Evolutionary conservation across 176 grass and related monocot genomes (phyloP), one percentile per base, ranked within the genome.

Genomic region (Oryza rufipogon): DNA sequence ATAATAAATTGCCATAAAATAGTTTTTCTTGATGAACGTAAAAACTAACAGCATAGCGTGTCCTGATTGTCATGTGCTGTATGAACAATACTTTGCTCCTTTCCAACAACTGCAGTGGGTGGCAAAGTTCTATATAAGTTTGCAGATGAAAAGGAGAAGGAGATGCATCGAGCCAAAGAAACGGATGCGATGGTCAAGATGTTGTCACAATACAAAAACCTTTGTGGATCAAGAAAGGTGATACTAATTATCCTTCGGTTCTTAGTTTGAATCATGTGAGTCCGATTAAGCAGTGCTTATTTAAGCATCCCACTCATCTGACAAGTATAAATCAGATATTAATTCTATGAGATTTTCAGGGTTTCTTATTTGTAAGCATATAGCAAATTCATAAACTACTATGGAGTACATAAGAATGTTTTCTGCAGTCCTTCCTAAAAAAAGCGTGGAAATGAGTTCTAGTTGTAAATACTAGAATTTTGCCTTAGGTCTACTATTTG

Each of bases 131-230:
- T 23, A 47, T 86, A 86, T 61, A 85, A 89, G 41, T 86, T 56
- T 70, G 90, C 83, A 84, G 80, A 89, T 68, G 87, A 92, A 86
- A 85, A 86, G 77, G 86, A 86, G 61, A 78, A 92, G 75, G 87
- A 78, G 32, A n/a, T 83, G 83, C 87, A 92, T 69, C 86, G 90
- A 89, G 25, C 39, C n/a, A 83, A 76, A 84, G 90, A 89, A 85
- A 84, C 22, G 3, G 68, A 84, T 68, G 71, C 71, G 28, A 92
- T 92, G 87, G 46, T 83, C 41, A 71, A 65, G 47, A 83, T 89
- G 80, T 80, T 92, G 45, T 85, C 46, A 66, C 33, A 20, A 25
- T 92, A 84, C 76, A 89, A 71, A 92, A 83, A 19, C 36, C 11
- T 68, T 4, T 89, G 83, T 14, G 77, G 80, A 36, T 38, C n/a